Base-by-base conservation (phyloP, 495 filamentous ascomycete genomes). In the Evernia prunastri region DNA sequence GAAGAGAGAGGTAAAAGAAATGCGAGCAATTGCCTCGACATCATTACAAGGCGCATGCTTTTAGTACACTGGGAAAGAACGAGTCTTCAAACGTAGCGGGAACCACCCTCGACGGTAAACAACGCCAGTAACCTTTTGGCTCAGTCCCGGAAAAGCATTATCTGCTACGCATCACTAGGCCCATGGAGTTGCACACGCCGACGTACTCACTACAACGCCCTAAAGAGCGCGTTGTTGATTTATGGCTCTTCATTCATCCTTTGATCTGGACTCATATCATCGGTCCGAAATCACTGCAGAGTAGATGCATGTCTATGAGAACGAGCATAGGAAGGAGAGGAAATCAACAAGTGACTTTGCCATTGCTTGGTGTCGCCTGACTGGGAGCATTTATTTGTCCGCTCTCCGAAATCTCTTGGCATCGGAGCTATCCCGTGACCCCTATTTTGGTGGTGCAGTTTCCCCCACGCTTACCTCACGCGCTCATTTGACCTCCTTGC, bases 361-460 rank as follows among this genome's bases (percentile, higher is more conserved):
- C n/a, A n/a, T n/a, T n/a, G n/a, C n/a, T n/a, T n/a, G n/a, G n/a
- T n/a, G n/a, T n/a, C n/a, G n/a, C n/a, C n/a, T n/a, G n/a, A n/a
- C n/a, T n/a, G n/a, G n/a, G n/a, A n/a, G n/a, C n/a, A n/a, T n/a
- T n/a, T n/a, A n/a, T n/a, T n/a, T n/a, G n/a, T n/a, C n/a, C n/a
- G n/a, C n/a, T n/a, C n/a, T n/a, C n/a, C n/a, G n/a, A n/a, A n/a
- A 49, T 49, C 45, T 49, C 45, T 49, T 49, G 45, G 45, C 45
- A 13, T 49, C 23, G n/a, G n/a, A 49, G 42, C 42, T 43, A 43
- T 43, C 42, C n/a, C 42, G 42, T 6, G 20, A 43, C 42, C 42
- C 18, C 20, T 42, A 2, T 42, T 7, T 3, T 43, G 20, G n/a
- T n/a, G n/a, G n/a, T n/a, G n/a, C n/a, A n/a, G n/a, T n/a, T n/a